A percentile compares a stretch with the other conserved stretches of the same genome.
Evolutionary conservation across 257 asterid species (phyloP).

Genomic region (Solanum tarijense): DNA sequence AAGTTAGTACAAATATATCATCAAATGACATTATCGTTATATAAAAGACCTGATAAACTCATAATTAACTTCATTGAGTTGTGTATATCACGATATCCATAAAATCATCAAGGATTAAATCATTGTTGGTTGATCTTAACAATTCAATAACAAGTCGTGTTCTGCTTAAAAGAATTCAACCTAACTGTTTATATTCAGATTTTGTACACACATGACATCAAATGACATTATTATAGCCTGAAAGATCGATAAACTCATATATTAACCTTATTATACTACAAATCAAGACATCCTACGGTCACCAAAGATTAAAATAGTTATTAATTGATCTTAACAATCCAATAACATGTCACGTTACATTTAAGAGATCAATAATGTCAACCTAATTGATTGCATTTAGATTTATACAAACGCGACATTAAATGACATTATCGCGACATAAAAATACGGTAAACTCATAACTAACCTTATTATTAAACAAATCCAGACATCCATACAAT

Average conservation of each 20-base stretch:
- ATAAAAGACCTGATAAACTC: neutral
- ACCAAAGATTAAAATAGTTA: neutral
- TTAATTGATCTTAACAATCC: neutral
- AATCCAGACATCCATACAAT: neutral
- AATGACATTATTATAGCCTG: neutral
- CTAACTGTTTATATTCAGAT: neutral
- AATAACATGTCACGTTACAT: neutral
- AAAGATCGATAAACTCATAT: neutral
- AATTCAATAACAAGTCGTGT: too few relatives aligned
- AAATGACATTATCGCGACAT: neutral
- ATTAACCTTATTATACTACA: neutral
- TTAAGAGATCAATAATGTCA: neutral
- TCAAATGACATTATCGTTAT: neutral
- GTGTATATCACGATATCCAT: neutral
- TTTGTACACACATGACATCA: neutral
- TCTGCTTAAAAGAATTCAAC: neutral
- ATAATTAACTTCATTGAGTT: neutral
- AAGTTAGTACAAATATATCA: neutral
- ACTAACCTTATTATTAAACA: neutral
- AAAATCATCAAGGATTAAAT: neutral
- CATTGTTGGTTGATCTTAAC: neutral
- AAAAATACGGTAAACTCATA: accelerated
- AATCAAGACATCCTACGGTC: neutral
- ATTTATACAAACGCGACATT: neutral
- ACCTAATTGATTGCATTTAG: neutral